A percentile compares a stretch with the other conserved stretches of the same genome.
Conservation (phyloP, 345 rosid species). For the Citrus mangshanensis region DNA sequence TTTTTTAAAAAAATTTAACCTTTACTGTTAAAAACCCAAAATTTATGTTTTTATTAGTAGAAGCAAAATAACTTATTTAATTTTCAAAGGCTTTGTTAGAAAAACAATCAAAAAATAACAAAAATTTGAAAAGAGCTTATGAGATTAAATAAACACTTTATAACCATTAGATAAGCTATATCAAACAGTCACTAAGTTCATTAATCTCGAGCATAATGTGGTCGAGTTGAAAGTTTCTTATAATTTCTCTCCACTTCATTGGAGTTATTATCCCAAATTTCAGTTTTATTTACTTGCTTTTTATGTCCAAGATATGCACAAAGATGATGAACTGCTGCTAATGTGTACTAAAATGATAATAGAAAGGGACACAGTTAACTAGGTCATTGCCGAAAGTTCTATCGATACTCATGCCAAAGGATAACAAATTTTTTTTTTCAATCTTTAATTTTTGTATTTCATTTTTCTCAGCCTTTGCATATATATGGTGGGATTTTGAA, state of each 20-base stretch:
- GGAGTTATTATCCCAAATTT: background rate
- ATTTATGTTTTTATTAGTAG: no score
- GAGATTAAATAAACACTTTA: no score
- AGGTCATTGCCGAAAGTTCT: background rate
- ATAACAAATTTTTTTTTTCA: background rate
- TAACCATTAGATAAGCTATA: accelerated
- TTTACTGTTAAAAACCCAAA: no score
- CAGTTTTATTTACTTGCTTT: background rate
- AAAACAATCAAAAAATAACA: no score
- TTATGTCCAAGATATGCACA: background rate
- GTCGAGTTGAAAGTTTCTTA: background rate
- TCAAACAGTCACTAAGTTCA: background rate
- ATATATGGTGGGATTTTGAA: background rate
- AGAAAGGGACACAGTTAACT: background rate
- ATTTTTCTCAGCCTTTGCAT: background rate
- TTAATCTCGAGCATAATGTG: background rate
- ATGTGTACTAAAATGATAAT: background rate
- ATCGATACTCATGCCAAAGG: background rate
- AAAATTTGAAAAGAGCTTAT: no score
- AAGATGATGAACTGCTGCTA: background rate
- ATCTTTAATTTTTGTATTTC: background rate
- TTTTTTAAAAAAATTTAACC: no score
- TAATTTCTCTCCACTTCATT: background rate
- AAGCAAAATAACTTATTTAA: no score
- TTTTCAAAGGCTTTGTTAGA: no score